These are phyloP conservation scores for Anacardium occidentale DNA, from an alignment of 345 rosid genomes.

Conservation along the genomic window DNA sequence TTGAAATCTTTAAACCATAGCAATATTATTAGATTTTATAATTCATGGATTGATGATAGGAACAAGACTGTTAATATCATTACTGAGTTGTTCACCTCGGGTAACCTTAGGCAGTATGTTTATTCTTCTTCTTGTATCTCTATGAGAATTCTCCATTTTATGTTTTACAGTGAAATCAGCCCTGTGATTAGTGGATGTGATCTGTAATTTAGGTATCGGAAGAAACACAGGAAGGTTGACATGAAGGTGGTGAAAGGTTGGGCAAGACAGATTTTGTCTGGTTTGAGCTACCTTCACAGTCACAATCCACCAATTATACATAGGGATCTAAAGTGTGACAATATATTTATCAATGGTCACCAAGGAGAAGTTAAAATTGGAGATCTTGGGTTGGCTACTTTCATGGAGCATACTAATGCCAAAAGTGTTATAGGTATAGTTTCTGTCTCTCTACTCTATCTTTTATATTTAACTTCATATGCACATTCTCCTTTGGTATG, in stretches of 20 bases:
- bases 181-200: slow-evolving; percentile 25
- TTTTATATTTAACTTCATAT: slow-evolving; percentile 5
- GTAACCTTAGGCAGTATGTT: slow-evolving; percentile 87
- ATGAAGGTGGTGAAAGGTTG: slow-evolving; percentile 85
- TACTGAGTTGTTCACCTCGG: slow-evolving; percentile 92
- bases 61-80: slow-evolving; percentile 89
- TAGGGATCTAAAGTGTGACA: slow-evolving; percentile 94
- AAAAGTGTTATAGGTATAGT: slow-evolving; percentile 85
- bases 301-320: slow-evolving; percentile 87
- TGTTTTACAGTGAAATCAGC: slow-evolving; percentile 23
- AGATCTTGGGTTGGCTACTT: slow-evolving; percentile 91
- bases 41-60: slow-evolving; percentile 93
- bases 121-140: slow-evolving; percentile 19
- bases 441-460: slow-evolving; percentile 15
- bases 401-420: slow-evolving; percentile 88
- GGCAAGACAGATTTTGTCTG: slow-evolving; percentile 86
- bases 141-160: slow-evolving; percentile 10
- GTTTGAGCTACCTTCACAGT: slow-evolving; percentile 75
- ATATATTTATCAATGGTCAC: slow-evolving; percentile 90
- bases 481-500: neutral
- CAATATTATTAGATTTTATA: slow-evolving; percentile 72
- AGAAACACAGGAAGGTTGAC: slow-evolving; percentile 82
- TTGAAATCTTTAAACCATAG: slow-evolving; percentile 79
- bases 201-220: slow-evolving; percentile 66
- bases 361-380: slow-evolving; percentile 97